These are phyloP conservation scores for Vigna angularis DNA, from an alignment of 306 rosid genomes.

Conservation along the genomic window DNA sequence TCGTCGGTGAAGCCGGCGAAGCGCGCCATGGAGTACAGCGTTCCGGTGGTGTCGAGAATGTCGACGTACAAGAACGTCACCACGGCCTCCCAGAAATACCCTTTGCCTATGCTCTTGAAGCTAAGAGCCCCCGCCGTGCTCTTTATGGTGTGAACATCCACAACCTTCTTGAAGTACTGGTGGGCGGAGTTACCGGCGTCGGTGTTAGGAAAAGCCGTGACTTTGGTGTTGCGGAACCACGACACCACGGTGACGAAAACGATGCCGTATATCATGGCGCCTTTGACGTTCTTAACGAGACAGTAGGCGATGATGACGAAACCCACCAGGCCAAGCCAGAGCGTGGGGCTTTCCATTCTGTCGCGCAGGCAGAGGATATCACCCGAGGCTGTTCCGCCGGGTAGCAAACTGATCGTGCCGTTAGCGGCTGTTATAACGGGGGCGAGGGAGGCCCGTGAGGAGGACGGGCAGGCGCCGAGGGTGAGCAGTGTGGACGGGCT, in stretches of 20 bases:
- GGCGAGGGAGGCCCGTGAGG: conserved; percentile 65
- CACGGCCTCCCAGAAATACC: conserved; percentile 87
- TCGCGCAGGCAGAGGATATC: conserved; percentile 59
- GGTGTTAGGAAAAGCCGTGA: conserved; percentile 78
- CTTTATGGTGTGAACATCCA: conserved; percentile 77
- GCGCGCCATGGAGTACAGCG: conserved; percentile 88
- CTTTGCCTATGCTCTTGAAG: conserved; percentile 64
- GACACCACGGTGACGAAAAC: conserved; percentile 84
- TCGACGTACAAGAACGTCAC: conserved; percentile 89
- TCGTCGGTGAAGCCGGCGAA: conserved; percentile 87
- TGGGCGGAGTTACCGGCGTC: conserved; percentile 62
- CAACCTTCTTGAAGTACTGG: conserved; percentile 81
- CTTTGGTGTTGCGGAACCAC: conserved; percentile 82
- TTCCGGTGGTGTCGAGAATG: conserved; percentile 87
- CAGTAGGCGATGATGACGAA: conserved; percentile 83
- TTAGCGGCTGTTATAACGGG: conserved; percentile 66
- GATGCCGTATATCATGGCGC: conserved; percentile 96
- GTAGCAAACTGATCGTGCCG: conserved; percentile 66
- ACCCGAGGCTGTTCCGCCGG: conserved; percentile 70
- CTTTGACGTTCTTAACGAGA: conserved; percentile 74
- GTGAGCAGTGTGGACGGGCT: conserved; percentile 77
- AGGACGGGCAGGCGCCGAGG: conserved; percentile 76
- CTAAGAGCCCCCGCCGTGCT: conserved; percentile 86
- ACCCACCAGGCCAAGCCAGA: conserved; percentile 91
- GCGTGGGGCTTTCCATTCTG: conserved; percentile 92